Evolutionary conservation across 371 early-diverging fungal genomes (phyloP), one percentile per base, ranked within the genome.

Genomic region (Apophysomyces trapeziformis): DNA sequence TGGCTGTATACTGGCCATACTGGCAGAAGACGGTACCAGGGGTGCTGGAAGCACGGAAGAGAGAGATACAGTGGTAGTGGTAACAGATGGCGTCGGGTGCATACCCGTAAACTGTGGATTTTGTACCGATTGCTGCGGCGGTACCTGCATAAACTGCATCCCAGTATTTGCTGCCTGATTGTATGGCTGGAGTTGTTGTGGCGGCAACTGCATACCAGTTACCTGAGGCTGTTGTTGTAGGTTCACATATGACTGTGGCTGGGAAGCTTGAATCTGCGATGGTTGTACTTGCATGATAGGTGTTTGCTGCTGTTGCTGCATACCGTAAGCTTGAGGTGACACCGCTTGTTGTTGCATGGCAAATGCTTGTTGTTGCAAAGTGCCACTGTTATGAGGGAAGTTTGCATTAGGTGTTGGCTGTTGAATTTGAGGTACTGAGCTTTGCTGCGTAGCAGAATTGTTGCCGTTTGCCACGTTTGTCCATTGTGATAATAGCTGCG

Each of bases 401-500:
- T 32, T 32, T 5, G 58, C 26, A 9, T 32, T 11, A 57, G 58
- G 2, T 36, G 21, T n/a, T 43, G 75, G 68, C 54, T 70, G 68
- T 41, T 69, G 67, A 38, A 18, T 43, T 58, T 65, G 65, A 46
- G 61, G 41, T 63, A 36, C 43, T 41, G 26, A 50, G 18, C 11
- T 37, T 7, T 59, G 64, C 44, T 47, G 13, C 68, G 46, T 67
- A 64, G 44, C 70, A 71, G 39, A 69, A 67, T 4, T 68, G 67
- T 56, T 38, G 37, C 56, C 63, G 9, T 60, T 26, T 45, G 61
- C 11, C 32, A 64, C 61, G 43, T 65, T 72, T 12, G 71, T 69
- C 82, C 79, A 78, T 64, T 75, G 73, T 44, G 73, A 68, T 6
- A 78, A 58, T 21, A 77, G 47, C 18, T 81, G 68, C 11, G 76